A percentile compares a stretch with the other conserved stretches of the same genome.
phyloP scores from a whole-genome alignment of 768 basidiomycete species.

The Lactarius tabidus region DNA sequence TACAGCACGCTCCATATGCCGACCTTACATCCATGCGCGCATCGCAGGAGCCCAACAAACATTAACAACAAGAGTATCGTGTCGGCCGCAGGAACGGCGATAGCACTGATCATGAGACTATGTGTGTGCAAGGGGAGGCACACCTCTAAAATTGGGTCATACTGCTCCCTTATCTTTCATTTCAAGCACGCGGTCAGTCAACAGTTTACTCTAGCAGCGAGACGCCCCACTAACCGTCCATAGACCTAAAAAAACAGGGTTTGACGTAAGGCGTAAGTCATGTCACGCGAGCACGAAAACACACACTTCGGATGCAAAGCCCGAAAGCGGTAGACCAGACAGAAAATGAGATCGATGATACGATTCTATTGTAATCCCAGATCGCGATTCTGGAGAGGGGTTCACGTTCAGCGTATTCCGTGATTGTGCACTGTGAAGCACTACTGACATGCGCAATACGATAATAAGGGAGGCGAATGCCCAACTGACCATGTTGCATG shows the following conservation, averaged over 20 bases:
- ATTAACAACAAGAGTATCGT: not conserved
- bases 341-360: not conserved
- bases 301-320: not conserved
- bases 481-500: not conserved
- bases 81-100: not conserved
- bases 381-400: constrained; percentile 3
- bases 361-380: not conserved
- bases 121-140: not conserved
- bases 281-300: not conserved
- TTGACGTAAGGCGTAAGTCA: no score
- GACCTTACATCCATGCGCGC: not conserved
- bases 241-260: no score
- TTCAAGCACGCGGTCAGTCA: not conserved
- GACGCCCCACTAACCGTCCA: not conserved
- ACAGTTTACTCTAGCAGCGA: not conserved
- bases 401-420: not conserved
- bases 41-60: not conserved
- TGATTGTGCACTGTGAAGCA: not conserved
- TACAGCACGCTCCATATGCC: not conserved
- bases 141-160: not conserved
- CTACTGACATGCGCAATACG: constrained; percentile 6
- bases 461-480: constrained; percentile 7
- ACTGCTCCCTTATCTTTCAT: not conserved
- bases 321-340: not conserved
- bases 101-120: not conserved